Percentiles rank a stretch among this genome's conserved stretches.
Evolutionary conservation across 2,329 filamentous ascomycete species (phyloP).

Genomic region (Didymella lethalis): DNA sequence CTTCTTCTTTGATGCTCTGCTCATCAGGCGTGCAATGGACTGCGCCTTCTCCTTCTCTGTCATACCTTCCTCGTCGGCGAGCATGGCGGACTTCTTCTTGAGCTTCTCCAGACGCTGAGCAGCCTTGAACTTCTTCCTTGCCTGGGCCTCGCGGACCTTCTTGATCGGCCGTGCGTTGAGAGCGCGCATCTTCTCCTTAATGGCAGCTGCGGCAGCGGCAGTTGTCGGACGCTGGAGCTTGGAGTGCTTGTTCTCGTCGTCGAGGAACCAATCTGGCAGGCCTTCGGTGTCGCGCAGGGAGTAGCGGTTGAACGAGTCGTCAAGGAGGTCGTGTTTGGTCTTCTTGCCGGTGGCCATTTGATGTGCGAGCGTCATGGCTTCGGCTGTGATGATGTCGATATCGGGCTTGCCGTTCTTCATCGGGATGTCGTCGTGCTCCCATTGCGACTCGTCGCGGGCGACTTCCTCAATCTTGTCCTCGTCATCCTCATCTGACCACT

Average conservation of each 20-base stretch:
- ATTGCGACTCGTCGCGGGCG: constrained; percentile 64
- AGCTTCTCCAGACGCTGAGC: constrained; percentile 91
- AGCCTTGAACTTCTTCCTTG: constrained; percentile 95
- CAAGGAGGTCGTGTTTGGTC: constrained; percentile 78
- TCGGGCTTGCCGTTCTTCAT: constrained; percentile 73
- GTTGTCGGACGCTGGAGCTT: constrained; percentile 87
- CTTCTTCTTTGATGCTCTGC: constrained; percentile 84
- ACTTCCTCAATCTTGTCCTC: constrained; percentile 68
- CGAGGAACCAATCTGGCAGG: constrained; percentile 96
- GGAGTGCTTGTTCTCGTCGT: constrained; percentile 87
- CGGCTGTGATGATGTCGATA: constrained; percentile 98
- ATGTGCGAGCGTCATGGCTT: constrained; percentile 97
- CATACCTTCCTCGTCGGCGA: constrained; percentile 88
- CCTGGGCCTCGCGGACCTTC: constrained; percentile 96
- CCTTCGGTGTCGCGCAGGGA: constrained; percentile 90
- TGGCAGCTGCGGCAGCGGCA: constrained; percentile 86
- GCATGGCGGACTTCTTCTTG: constrained; percentile 92
- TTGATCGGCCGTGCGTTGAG: constrained; percentile 97
- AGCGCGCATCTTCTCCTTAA: constrained; percentile 92
- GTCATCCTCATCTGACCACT: constrained; percentile 51
- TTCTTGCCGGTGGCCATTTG: constrained; percentile 87
- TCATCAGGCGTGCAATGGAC: constrained; percentile 81
- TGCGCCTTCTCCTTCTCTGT: constrained; percentile 96
- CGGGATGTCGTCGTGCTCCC: constrained; percentile 72
- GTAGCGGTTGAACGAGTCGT: constrained; percentile 93